Evolutionary conservation across 2,329 filamentous ascomycete genomes (phyloP).

Genomic region (Fusarium sp.): DNA sequence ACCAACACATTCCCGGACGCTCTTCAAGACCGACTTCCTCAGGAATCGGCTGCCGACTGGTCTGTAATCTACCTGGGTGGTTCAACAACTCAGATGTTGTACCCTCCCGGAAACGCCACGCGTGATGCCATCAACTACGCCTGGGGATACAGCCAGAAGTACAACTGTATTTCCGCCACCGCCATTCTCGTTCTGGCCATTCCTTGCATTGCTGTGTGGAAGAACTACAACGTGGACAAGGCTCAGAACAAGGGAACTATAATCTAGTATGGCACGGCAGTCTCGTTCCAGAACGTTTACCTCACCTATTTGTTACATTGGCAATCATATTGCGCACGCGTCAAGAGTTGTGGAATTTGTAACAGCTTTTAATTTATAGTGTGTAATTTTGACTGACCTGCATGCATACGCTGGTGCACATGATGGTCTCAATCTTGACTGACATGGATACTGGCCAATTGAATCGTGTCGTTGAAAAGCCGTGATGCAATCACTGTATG

Average conservation of each 20-base stretch:
- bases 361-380: not conserved
- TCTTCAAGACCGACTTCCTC: constrained; percentile 5
- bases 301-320: not conserved
- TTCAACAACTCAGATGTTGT: constrained; percentile 6
- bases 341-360: not conserved
- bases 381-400: not conserved
- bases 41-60: constrained; percentile 5
- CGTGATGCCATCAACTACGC: constrained; percentile 24
- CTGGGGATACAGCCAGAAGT: constrained; percentile 21
- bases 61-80: constrained; percentile 13
- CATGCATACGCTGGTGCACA: not conserved
- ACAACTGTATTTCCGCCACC: constrained; percentile 13
- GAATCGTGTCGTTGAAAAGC: not conserved
- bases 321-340: not conserved
- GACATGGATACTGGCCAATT: not conserved
- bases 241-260: constrained; percentile 17
- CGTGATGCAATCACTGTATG: not conserved
- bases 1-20: constrained; percentile 20
- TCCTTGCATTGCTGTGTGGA: constrained; percentile 16
- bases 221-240: constrained; percentile 22
- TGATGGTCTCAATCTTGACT: not conserved
- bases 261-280: not conserved
- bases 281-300: not conserved
- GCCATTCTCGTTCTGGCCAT: constrained; percentile 15
- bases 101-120: constrained; percentile 3